Evolutionary conservation across 2,329 filamentous ascomycete genomes (phyloP).

Genomic region (Sordariomycetes sp.): DNA sequence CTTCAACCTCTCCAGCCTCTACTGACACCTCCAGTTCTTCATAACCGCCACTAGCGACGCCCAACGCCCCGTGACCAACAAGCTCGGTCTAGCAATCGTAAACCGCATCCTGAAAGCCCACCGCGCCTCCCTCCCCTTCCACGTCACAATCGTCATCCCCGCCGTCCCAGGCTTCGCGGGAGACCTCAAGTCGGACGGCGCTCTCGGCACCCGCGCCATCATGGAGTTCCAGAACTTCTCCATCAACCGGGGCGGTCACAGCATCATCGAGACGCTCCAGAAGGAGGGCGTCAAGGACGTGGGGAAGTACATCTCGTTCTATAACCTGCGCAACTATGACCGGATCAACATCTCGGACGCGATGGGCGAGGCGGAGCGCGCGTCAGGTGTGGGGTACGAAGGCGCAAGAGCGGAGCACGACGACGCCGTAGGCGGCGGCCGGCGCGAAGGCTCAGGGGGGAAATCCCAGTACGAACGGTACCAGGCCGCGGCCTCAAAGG

Average conservation of each 20-base stretch:
- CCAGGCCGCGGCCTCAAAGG: slow-evolving; percentile 51
- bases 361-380: slow-evolving; percentile 46
- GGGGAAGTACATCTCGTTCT: slow-evolving; percentile 65
- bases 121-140: slow-evolving; percentile 51
- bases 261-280: slow-evolving; percentile 60
- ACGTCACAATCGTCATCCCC: slow-evolving; percentile 66
- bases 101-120: slow-evolving; percentile 63
- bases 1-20: background rate
- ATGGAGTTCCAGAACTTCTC: slow-evolving; percentile 81
- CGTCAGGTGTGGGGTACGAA: slow-evolving; percentile 55
- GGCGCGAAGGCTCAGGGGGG: slow-evolving; percentile 19
- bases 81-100: slow-evolving; percentile 67
- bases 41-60: slow-evolving; percentile 64
- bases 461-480: slow-evolving; percentile 50
- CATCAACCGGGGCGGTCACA: slow-evolving; percentile 64
- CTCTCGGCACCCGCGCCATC: slow-evolving; percentile 67
- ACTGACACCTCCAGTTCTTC: slow-evolving; percentile 49
- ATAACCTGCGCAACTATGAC: slow-evolving; percentile 75
- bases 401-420: slow-evolving; percentile 52
- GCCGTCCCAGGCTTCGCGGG: slow-evolving; percentile 74
- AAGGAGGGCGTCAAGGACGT: slow-evolving; percentile 58
- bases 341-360: slow-evolving; percentile 59
- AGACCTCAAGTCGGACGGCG: slow-evolving; percentile 58
- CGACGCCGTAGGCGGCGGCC: slow-evolving; percentile 34
- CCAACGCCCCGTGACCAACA: slow-evolving; percentile 62